A percentile compares a stretch with the other conserved stretches of the same genome.
phyloP scores from a whole-genome alignment of 768 basidiomycete species.

The Leccinum imitatum region DNA sequence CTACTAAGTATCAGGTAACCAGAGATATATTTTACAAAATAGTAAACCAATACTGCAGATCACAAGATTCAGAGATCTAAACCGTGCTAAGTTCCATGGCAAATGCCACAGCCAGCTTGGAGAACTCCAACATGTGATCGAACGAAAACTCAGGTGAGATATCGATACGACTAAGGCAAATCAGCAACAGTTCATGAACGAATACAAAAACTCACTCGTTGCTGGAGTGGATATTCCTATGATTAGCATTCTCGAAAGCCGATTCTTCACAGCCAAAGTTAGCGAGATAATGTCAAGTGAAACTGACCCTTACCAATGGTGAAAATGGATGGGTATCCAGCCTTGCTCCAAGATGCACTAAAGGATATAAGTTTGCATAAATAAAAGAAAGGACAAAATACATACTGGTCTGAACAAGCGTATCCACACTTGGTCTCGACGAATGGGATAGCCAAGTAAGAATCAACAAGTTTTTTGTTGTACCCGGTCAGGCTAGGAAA shows the following conservation, averaged over 20 bases:
- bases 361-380: constrained; percentile 19
- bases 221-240: constrained; percentile 70
- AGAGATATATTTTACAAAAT: neutral
- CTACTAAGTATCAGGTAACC: neutral
- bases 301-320: constrained; percentile 51
- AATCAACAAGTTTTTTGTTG: constrained; percentile 71
- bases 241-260: constrained; percentile 72
- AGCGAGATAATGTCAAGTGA: neutral
- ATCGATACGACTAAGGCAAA: constrained; percentile 65
- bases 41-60: neutral
- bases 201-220: constrained; percentile 63
- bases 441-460: constrained; percentile 83
- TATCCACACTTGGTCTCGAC: constrained; percentile 87
- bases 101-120: constrained; percentile 78
- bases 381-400: constrained; percentile 23
- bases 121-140: constrained; percentile 85
- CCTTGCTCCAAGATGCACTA: constrained; percentile 80
- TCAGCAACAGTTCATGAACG: constrained; percentile 38
- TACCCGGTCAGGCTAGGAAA: constrained; percentile 67
- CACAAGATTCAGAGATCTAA: neutral
- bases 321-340: constrained; percentile 83
- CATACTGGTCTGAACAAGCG: constrained; percentile 91
- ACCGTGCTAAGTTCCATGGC: constrained; percentile 69
- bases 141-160: constrained; percentile 89
- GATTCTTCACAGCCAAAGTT: constrained; percentile 45